Base-by-base conservation (phyloP, 805 yeast genomes). In the Candida chauliodis region DNA sequence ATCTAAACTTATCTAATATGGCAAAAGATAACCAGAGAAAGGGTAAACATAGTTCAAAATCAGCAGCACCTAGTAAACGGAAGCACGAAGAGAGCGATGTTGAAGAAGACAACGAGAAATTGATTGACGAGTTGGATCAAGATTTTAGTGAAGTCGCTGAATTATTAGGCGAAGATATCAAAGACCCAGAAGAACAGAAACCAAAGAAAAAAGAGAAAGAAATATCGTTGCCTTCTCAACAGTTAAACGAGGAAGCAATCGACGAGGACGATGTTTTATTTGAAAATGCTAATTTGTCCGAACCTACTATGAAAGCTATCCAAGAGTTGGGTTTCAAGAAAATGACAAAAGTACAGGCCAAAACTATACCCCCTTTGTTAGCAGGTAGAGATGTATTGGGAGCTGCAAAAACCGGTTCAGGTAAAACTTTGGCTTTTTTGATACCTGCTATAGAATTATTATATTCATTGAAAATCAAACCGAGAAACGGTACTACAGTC, bases 331-430 rank as follows among this genome's bases (percentile, higher is more conserved):
- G 96, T 1, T 93, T 93, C 66, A 72, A 78, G 10, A 82, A 69
- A 37, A 87, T 93, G 97, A 95, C 99, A 1, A 79, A 81, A 46
- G 98, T 93, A 8, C 99, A 93, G 65, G 83, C 95, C 19, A 80
- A 91, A 64, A 89, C 99, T 9, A 93, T 93, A 40, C 98, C 99
- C 5, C 98, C 99, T 8, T 71, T 93, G 45, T 66, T 95, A 46
- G 97, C 98, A 1, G 99, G 99, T 30, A 79, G 91, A 51, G 99
- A 93, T 64, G 98, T 95, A 15, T 73, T 93, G 38, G 99, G 99
- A 49, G 99, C 99, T n/a, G 99, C 99, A 41, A 91, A 90, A 67
- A 93, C 99, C 2, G 99, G 99, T 38, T 89, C 97, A 1, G 99
- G 99, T 59, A 93, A 93, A 69, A 93, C 99, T 0, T 69, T 95